phyloP scores from a whole-genome alignment of 257 asterid genomes.

The Nicotiana benthamiana region DNA sequence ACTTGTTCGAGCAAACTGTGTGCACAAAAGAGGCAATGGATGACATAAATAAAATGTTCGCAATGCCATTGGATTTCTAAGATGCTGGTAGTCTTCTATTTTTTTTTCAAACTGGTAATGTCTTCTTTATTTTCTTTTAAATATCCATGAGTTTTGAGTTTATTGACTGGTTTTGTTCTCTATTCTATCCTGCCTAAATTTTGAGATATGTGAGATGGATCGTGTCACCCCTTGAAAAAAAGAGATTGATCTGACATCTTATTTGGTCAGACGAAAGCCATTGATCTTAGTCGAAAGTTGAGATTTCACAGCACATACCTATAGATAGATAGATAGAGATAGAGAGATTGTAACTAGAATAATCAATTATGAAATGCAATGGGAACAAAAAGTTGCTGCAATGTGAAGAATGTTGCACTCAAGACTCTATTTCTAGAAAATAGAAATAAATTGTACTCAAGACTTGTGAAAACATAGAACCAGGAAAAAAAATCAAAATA shows the following conservation, averaged over 20 bases:
- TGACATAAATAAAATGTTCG: conserved; percentile 78
- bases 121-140: neutral
- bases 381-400: neutral
- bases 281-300: neutral
- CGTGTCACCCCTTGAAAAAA: neutral
- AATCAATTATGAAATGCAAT: neutral
- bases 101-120: conserved; percentile 21
- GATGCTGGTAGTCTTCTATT: conserved; percentile 20
- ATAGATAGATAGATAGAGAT: too few species aligned
- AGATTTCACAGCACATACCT: neutral
- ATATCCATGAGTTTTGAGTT: neutral
- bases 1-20: conserved; percentile 65
- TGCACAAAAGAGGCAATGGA: conserved; percentile 89
- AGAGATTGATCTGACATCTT: neutral
- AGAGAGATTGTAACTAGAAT: neutral
- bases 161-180: neutral
- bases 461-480: neutral
- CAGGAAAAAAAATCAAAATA: neutral
- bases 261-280: neutral
- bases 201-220: neutral
- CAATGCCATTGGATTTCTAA: conserved; percentile 85
- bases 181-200: neutral
- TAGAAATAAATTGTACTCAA: neutral
- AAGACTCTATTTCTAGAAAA: too few species aligned
- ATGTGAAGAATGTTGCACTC: neutral